These are phyloP conservation scores for Fusarium mexicanum DNA, from an alignment of 2,329 filamentous ascomycete genomes.

Conservation along the genomic window DNA sequence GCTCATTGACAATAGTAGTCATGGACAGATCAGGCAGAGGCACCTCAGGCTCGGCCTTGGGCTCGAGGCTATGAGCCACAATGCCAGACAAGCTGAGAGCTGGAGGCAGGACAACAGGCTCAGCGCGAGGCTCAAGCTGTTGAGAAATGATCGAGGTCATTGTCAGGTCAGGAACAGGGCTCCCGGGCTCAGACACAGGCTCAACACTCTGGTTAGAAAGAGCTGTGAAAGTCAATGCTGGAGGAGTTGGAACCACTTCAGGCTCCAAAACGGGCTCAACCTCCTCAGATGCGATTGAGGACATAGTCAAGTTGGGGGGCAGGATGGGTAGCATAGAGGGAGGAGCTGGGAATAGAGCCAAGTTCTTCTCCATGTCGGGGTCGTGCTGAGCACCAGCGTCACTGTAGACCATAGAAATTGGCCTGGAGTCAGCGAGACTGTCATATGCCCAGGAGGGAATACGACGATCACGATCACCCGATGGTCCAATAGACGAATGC, in stretches of 20 bases:
- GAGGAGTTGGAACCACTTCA: conserved; percentile 44
- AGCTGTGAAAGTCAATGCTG: conserved; percentile 47
- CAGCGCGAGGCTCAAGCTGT: conserved; percentile 43
- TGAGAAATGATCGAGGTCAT: conserved; percentile 43
- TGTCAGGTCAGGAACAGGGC: conserved; percentile 39
- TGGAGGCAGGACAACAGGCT: conserved; percentile 37
- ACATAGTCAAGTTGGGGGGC: conserved; percentile 54
- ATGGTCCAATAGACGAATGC: conserved; percentile 52
- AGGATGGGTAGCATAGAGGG: conserved; percentile 54
- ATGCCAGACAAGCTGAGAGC: conserved; percentile 32
- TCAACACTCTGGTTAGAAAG: conserved; percentile 53
- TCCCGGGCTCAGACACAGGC: conserved; percentile 51
- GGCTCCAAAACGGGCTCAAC: conserved; percentile 56
- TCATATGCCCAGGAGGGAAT: conserved; percentile 40
- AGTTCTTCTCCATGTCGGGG: conserved; percentile 59
- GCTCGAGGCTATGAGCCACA: conserved; percentile 43
- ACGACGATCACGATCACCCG: conserved; percentile 36
- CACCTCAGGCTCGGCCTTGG: conserved; percentile 37
- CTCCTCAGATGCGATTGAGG: conserved; percentile 55
- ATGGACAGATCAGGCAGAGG: conserved; percentile 45
- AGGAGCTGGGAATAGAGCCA: conserved; percentile 65
- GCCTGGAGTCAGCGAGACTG: conserved; percentile 48
- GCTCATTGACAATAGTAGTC: conserved; percentile 46
- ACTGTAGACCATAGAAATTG: conserved; percentile 62
- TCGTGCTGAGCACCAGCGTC: conserved; percentile 64